Evolutionary conservation across 257 asterid species (phyloP).

Genomic region (Nicotiana attenuata): DNA sequence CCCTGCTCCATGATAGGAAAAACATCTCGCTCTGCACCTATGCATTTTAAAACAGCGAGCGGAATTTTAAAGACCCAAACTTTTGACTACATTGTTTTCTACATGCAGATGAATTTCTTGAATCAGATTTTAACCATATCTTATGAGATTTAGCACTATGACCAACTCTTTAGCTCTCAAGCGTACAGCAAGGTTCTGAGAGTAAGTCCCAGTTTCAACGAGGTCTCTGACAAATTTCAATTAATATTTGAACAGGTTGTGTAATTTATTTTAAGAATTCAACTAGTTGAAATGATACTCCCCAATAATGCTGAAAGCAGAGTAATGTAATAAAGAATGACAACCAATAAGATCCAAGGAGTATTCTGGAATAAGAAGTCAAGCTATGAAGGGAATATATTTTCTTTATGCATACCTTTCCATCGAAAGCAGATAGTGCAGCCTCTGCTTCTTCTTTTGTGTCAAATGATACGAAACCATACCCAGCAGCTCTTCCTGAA

Average conservation of each 20-base stretch:
- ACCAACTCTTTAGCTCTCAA: background rate
- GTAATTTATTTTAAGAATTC: background rate
- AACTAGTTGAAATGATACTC: background rate
- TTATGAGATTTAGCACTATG: background rate
- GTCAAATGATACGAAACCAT: constrained; percentile 77
- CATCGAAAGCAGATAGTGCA: constrained; percentile 58
- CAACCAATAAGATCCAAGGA: background rate
- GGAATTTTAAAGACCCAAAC: too few species aligned
- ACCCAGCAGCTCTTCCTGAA: constrained; percentile 75
- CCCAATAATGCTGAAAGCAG: background rate
- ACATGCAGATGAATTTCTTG: too few species aligned
- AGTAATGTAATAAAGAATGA: background rate
- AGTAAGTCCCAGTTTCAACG: background rate
- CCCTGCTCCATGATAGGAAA: too few species aligned
- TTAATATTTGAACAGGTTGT: background rate
- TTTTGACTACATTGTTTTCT: too few species aligned
- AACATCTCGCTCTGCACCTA: too few species aligned
- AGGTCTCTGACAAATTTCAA: background rate
- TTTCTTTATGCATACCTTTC: constrained; percentile 46
- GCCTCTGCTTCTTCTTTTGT: constrained; percentile 82
- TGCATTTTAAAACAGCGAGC: too few species aligned
- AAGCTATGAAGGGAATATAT: background rate
- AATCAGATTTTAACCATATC: background rate
- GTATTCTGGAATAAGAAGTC: background rate
- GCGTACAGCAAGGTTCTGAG: background rate